Percentiles rank a stretch among this genome's conserved stretches.
phyloP scores from a whole-genome alignment of 2,329 filamentous ascomycete species.

The Cercospora zeae-maydis region DNA sequence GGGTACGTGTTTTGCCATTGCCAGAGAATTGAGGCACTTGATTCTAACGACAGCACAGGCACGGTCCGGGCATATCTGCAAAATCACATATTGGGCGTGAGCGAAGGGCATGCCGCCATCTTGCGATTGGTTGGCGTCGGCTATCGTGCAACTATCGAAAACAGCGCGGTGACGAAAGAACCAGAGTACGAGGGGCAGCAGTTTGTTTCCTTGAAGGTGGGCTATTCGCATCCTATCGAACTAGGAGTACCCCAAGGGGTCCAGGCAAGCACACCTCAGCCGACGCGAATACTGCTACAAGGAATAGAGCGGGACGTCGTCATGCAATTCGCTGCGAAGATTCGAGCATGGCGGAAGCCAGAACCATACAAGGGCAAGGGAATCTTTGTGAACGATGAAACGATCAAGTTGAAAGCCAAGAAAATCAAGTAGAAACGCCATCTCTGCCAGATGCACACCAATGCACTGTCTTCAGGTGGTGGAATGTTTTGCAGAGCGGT shows the following conservation, averaged over 20 bases:
- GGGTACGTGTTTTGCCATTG: conserved; percentile 57
- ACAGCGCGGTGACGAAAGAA: conserved; percentile 62
- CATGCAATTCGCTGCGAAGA: conserved; percentile 85
- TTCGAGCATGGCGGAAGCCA: conserved; percentile 81
- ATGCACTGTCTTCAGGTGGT: not conserved
- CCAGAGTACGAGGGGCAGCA: conserved; percentile 75
- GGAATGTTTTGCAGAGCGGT: not conserved
- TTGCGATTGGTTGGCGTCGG: conserved; percentile 91
- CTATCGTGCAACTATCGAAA: conserved; percentile 84
- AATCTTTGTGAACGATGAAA: conserved; percentile 96
- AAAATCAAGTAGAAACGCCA: conserved; percentile 46
- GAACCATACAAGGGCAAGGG: conserved; percentile 99
- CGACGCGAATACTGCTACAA: conserved; percentile 86
- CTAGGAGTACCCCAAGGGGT: conserved; percentile 78
- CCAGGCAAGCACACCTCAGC: conserved; percentile 81
- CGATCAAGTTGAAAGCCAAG: conserved; percentile 97
- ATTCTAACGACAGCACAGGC: conserved; percentile 52
- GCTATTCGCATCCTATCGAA: conserved; percentile 94
- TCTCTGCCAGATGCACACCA: not conserved
- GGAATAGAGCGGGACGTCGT: conserved; percentile 81
- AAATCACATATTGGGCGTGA: conserved; percentile 89
- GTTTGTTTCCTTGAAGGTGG: conserved; percentile 90
- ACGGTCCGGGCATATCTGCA: conserved; percentile 86
- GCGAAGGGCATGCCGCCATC: conserved; percentile 92
- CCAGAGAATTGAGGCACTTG: not conserved